Evolutionary conservation across 108 stramenopile genomes (phyloP).

Genomic region (Ochromonas danica): DNA sequence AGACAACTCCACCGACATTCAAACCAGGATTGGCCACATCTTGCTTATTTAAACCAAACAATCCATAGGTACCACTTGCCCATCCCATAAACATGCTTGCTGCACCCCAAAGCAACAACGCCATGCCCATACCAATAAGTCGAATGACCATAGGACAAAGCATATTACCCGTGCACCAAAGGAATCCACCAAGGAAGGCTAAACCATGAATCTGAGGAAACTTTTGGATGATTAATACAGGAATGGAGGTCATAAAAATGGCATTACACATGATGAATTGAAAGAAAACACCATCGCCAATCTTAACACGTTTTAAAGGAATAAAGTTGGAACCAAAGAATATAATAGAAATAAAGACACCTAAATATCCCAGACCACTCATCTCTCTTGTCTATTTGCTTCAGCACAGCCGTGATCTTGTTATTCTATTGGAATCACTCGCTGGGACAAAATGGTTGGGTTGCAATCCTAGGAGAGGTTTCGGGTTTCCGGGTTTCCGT

Average conservation of each 20-base stretch:
- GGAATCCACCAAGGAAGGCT: conserved; percentile 39
- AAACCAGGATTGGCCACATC: conserved; percentile 34
- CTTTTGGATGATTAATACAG: conserved; percentile 13
- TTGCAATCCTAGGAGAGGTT: too few species aligned
- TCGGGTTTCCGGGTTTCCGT: too few species aligned
- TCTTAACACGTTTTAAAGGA: conserved; percentile 35
- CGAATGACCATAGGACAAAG: conserved; percentile 35
- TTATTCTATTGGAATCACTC: too few species aligned
- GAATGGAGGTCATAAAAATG: not conserved
- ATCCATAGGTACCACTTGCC: conserved; percentile 42
- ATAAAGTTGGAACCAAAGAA: conserved; percentile 47
- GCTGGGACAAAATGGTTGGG: too few species aligned
- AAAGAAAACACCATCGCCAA: conserved; percentile 44
- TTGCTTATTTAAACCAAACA: conserved; percentile 39
- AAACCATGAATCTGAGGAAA: conserved; percentile 35
- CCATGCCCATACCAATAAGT: conserved; percentile 39
- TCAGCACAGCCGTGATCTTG: too few species aligned
- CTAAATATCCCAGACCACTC: conserved; percentile 41
- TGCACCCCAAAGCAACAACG: conserved; percentile 45
- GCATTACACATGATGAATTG: conserved; percentile 34
- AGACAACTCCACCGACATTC: conserved; percentile 36
- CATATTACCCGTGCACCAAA: conserved; percentile 50
- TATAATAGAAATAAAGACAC: conserved; percentile 33
- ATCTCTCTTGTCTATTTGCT: too few species aligned
- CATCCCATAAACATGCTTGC: conserved; percentile 45